Percentiles rank a stretch among this genome's conserved stretches.
Conservation (phyloP, 257 asterid species). For the Nyctanthes arbortristis region DNA sequence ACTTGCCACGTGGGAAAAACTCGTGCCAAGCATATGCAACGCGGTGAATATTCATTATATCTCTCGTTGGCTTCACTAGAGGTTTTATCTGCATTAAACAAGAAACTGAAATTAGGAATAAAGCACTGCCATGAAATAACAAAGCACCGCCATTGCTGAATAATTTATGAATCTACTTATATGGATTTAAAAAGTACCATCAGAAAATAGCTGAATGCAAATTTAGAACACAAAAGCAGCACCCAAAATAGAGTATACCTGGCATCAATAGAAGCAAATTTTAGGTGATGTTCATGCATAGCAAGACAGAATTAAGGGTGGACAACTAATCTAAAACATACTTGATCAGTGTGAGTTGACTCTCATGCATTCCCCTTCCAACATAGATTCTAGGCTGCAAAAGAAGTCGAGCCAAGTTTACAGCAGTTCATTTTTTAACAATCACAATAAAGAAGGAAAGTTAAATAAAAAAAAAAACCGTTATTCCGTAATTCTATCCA, state of each 20-base stretch:
- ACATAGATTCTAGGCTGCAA: constrained; percentile 92
- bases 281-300: constrained; percentile 25
- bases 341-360: constrained; percentile 89
- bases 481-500: background rate
- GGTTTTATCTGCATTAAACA: constrained; percentile 75
- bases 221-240: constrained; percentile 74
- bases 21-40: constrained; percentile 95
- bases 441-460: background rate
- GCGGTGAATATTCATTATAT: constrained; percentile 62
- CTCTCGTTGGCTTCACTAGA: constrained; percentile 78
- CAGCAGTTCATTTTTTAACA: background rate
- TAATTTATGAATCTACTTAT: constrained; percentile 12
- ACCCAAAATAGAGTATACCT: constrained; percentile 95
- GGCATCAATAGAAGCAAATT: constrained; percentile 30
- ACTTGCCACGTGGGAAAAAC: constrained; percentile 80
- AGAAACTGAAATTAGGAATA: constrained; percentile 26
- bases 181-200: constrained; percentile 57
- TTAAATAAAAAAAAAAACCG: background rate
- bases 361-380: constrained; percentile 99
- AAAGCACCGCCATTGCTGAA: constrained; percentile 9
- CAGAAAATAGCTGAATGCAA: constrained; percentile 75
- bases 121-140: constrained; percentile 5
- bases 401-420: background rate
- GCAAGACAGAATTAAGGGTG: constrained; percentile 14
- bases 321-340: constrained; percentile 37